Base-by-base conservation (phyloP, 257 asterid genomes). In the Handroanthus guayacan region DNA sequence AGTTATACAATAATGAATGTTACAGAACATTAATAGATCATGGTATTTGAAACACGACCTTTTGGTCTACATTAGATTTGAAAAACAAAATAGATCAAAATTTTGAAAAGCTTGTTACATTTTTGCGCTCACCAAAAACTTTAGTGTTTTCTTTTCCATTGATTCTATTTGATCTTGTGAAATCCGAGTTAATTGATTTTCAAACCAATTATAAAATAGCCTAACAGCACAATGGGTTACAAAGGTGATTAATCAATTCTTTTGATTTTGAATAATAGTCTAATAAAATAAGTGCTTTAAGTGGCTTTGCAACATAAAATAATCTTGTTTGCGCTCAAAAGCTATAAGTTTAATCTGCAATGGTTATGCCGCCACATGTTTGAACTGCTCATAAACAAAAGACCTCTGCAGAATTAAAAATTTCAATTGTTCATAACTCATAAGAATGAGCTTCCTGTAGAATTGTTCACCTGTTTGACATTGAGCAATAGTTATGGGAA, bases 271-370 rank as follows among this genome's bases (percentile, higher is more conserved):
- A 54, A 69, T 36, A 54, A 0, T 52, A 6, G 13, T 51, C 3
- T 51, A 9, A 61, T 12, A 17, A 55, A 47, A 25, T 2, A 25
- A 43, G 69, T 37, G 7, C 25, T 43, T 77, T 47, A 45, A 43
- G 3, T 44, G 34, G 44, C 52, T 14, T n/a, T 56, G 63, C 80
- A 52, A n/a, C 64, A 50, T 36, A 47, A 13, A 6, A 38, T 14
- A 16, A 17, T n/a, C 58, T 64, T 57, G 52, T 66, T 58, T 56
- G 8, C 39, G 60, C 44, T 54, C 58, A 55, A 47, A 45, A 78
- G 69, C 48, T 5, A 13, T 50, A 71, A 34, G 7, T 37, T 43
- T 63, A 55, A 63, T 65, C 77, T 64, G 57, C 58, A 75, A 64
- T 55, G 3, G 45, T 58, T 43, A 8, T 63, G 6, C 5, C 36